Percentiles rank a stretch among this genome's conserved stretches.
Conservation (phyloP, 2,329 filamentous ascomycete species). For the Aspergillus unguis region DNA sequence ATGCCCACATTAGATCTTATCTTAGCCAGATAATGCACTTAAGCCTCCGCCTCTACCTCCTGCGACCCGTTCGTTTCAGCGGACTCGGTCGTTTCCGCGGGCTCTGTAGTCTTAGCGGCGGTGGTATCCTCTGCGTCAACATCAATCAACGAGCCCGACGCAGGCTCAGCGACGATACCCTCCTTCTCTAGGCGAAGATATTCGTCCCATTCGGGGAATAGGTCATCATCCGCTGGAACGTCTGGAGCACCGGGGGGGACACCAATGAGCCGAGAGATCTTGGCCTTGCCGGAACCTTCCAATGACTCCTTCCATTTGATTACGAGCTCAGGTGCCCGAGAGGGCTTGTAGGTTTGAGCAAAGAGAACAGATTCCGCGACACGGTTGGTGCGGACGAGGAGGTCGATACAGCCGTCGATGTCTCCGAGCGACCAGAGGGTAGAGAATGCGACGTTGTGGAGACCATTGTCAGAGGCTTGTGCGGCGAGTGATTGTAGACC, state of each 20-base stretch:
- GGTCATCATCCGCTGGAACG: conserved; percentile 60
- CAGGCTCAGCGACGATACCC: conserved; percentile 50
- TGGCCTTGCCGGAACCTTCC: conserved; percentile 79
- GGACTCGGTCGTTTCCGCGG: neutral
- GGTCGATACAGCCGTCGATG: conserved; percentile 73
- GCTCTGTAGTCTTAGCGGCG: no score
- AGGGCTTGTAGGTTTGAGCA: conserved; percentile 93
- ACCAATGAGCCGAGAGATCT: conserved; percentile 79
- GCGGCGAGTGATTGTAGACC: conserved; percentile 70
- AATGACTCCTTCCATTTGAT: conserved; percentile 77
- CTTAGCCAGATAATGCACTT: neutral
- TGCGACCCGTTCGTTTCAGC: conserved; percentile 33
- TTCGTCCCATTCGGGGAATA: conserved; percentile 96
- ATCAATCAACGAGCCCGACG: conserved; percentile 43
- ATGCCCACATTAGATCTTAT: conserved; percentile 6
- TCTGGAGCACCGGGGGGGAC: conserved; percentile 70
- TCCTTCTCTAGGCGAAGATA: conserved; percentile 78
- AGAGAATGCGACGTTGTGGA: conserved; percentile 91
- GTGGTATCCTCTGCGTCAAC: conserved; percentile 29
- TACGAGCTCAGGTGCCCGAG: conserved; percentile 64
- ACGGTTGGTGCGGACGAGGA: conserved; percentile 74
- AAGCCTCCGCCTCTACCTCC: conserved; percentile 26
- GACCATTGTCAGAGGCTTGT: conserved; percentile 71
- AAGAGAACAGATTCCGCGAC: conserved; percentile 85
- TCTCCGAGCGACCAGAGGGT: conserved; percentile 85